These are phyloP conservation scores for Gyromitra esculenta DNA, from an alignment of 2,329 filamentous ascomycete genomes.

Conservation along the genomic window DNA sequence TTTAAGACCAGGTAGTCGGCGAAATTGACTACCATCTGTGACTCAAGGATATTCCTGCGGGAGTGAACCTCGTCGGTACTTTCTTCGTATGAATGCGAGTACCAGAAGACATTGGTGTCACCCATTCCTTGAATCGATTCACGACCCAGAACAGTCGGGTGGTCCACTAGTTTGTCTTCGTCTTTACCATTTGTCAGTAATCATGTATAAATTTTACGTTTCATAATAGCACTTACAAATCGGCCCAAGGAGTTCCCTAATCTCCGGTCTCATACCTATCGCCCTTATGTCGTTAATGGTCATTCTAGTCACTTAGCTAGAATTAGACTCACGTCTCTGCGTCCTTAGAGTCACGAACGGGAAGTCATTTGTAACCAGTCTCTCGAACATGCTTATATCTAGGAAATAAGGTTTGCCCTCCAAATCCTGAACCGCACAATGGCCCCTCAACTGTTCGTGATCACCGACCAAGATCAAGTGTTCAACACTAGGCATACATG, in stretches of 20 bases:
- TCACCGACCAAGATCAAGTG: conserved; percentile 75
- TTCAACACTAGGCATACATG: conserved; percentile 65
- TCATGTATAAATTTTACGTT: neutral
- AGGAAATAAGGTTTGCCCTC: conserved; percentile 71
- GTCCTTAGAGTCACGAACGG: conserved; percentile 72
- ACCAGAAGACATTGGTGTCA: conserved; percentile 64
- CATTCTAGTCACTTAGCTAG: neutral
- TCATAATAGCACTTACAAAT: conserved; percentile 49
- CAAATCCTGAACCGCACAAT: conserved; percentile 71
- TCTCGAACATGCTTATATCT: conserved; percentile 80
- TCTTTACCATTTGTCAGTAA: conserved; percentile 15
- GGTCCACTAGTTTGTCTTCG: conserved; percentile 52
- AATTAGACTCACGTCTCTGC: conserved; percentile 66
- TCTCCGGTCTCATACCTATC: conserved; percentile 73
- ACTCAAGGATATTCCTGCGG: conserved; percentile 75
- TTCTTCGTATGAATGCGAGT: conserved; percentile 74
- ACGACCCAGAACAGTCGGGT: conserved; percentile 64
- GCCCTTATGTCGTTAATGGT: conserved; percentile 16
- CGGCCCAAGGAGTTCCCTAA: conserved; percentile 69
- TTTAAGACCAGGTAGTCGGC: conserved; percentile 77
- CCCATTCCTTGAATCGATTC: conserved; percentile 72
- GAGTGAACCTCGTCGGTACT: conserved; percentile 71
- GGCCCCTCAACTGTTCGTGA: conserved; percentile 79
- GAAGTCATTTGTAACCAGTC: conserved; percentile 73
- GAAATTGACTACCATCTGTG: conserved; percentile 78